A percentile compares a stretch with the other conserved stretches of the same genome.
Conservation (phyloP, 345 rosid genomes). For the Brassica carinata region DNA sequence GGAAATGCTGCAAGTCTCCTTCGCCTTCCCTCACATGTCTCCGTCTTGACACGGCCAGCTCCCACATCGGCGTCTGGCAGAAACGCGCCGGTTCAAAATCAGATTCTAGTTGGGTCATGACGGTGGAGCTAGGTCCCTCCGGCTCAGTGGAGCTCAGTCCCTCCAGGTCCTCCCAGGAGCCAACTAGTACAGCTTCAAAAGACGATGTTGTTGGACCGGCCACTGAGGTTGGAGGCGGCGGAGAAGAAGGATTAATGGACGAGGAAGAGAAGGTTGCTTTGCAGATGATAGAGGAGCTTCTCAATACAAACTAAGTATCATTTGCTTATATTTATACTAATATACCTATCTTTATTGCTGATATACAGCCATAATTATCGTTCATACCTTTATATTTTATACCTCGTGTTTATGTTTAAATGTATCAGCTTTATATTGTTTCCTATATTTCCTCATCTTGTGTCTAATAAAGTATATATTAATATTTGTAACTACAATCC, state of each 20-base stretch:
- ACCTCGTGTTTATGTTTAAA: constrained; percentile 4
- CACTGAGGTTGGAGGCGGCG: constrained; percentile 12
- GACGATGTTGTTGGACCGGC: constrained; percentile 16
- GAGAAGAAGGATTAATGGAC: constrained; percentile 44
- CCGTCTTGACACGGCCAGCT: constrained; percentile 71
- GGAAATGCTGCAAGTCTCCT: constrained; percentile 60
- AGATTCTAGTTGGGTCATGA: constrained; percentile 76
- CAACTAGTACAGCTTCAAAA: constrained; percentile 7
- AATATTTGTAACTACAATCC: constrained; percentile 22
- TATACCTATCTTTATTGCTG: constrained; percentile 24
- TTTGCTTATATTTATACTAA: constrained; percentile 5
- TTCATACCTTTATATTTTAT: constrained; percentile 13
- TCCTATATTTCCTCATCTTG: constrained; percentile 2
- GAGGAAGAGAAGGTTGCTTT: constrained; percentile 74
- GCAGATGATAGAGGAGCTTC: constrained; percentile 97
- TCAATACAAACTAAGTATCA: constrained; percentile 56
- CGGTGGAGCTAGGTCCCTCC: constrained; percentile 55
- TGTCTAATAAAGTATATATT: constrained; percentile 17
- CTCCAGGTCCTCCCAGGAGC: constrained; percentile 1
- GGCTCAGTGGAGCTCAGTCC: constrained; percentile 52
- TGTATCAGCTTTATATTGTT: constrained; percentile 5
- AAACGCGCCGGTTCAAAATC: constrained; percentile 68
- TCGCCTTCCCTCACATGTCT: constrained; percentile 77
- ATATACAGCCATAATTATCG: constrained; percentile 21
- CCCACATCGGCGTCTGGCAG: constrained; percentile 84